Evolutionary conservation across 306 rosid genomes (phyloP), one percentile per base, ranked within the genome.

Genomic region (Pyrus bretschneideri): DNA sequence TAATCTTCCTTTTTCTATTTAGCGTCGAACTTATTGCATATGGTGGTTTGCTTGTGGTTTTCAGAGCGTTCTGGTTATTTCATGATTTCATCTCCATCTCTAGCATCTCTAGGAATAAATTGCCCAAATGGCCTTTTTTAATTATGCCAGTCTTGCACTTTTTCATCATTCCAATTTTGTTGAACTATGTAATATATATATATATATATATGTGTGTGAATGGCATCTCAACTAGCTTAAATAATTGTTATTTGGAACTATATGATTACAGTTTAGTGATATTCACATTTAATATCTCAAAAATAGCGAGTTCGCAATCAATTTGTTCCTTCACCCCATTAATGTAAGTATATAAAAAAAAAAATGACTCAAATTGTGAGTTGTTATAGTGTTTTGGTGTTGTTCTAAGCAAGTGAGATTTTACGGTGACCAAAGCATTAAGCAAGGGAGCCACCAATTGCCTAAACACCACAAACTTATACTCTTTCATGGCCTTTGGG

Each of bases 181-280:
- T 33, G 38, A 33, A 33, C 38, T 33, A 33, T 45, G 15, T 45
- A 42, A 42, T 42, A 42, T 42, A 42, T 23, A 23, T 23, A 23
- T n/a, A n/a, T n/a, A n/a, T n/a, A n/a, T n/a, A n/a, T n/a, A n/a
- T n/a, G n/a, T n/a, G n/a, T n/a, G n/a, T 4, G 40, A 12, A 15
- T 30, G 68, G 6, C 6, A 60, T 60, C 15, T 60, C 9, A 60
- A 60, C 18, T 61, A 2, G 13, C 13, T 57, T 57, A 23, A 23
- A 23, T 25, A 61, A 30, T 27, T 61, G 35, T 25, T 3, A 51
- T 17, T 51, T 15, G 18, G 3, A 5, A 51, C 18, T 38, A 38
- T 38, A 38, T 0, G 9, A 38, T 6, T 5, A 15, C 3, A 7
- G 0, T 15, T 0, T 51, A 51, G 1, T 5, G 1, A 51, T 49